Evolutionary conservation across 345 rosid species (phyloP), one percentile per base, ranked within the genome.

Genomic region (Acer saccharum): DNA sequence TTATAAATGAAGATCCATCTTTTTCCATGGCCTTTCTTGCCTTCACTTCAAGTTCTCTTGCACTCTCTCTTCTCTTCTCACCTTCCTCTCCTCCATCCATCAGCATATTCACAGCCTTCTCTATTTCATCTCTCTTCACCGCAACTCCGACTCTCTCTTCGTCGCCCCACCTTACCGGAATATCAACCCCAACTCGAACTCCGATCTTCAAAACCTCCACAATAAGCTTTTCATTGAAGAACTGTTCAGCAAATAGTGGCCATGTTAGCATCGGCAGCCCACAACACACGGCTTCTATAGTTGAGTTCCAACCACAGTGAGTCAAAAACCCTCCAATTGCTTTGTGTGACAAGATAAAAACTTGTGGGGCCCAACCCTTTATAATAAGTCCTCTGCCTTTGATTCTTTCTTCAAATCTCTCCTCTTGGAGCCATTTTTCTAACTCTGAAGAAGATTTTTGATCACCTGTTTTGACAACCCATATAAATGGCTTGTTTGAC

Each of bases 241-340:
- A 94, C 61, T 94, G 98, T 77, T 94, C 97, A 2, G 93, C 77
- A 52, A 90, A 90, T 4, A 88, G 75, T 0, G 98, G 98, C 95
- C 97, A 94, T 5, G 98, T 91, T 76, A 94, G 85, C 90, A 94
- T 77, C 0, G 97, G 98, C 62, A 94, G 72, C 17, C 91, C 93
- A 0, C 77, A 74, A 72, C 86, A 86, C 6, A 92, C 67, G 3
- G 90, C 92, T 81, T 94, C 98, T 14, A 89, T 52, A 0, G 92
- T 88, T 35, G 98, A 94, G 83, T 94, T 94, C 98, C 98, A 94
- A 4, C 98, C 98, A 12, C 97, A 91, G 41, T 94, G 98, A 0
- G 94, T 91, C 72, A 94, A 61, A 81, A 94, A 94, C 35, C 94
- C 98, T 55, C 90, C 90, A 4, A 89, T 74, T 6, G 96, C 78